Base-by-base conservation (phyloP, 768 basidiomycete species). In the Suillus discolor region DNA sequence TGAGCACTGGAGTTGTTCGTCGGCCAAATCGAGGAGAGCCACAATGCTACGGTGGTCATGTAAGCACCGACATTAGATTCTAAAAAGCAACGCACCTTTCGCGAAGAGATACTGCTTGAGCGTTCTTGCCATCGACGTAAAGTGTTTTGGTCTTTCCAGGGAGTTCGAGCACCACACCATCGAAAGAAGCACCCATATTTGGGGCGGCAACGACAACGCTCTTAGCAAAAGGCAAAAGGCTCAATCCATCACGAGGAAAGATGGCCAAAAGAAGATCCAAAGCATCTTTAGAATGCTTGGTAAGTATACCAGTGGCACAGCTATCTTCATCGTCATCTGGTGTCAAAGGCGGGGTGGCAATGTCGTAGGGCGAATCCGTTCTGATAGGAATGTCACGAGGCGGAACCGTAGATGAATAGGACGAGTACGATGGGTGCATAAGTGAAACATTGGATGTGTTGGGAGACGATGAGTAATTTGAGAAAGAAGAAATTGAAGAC, bases 121-220 rank as follows among this genome's bases (percentile, higher is more conserved):
- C 91, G 69, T 87, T 90, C 81, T 94, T 92, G 68, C 91, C 91
- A 73, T 93, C 89, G 53, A 96, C 90, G 71, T 93, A 96, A 25
- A 96, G 81, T 13, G 91, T 93, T 80, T 87, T 92, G 51, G 87
- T 78, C 68, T 84, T 81, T 60, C 85, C 87, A 31, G 91, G 92
- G 23, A 93, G 77, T 62, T 90, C 87, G 65, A 95, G 84, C 41
- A 94, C 89, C 39, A 93, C 84, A 23, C 91, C 93, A 41, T 93
- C 88, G 73, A 94, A 94, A 55, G 84, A 82, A 20, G 84, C 82
- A 59, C 88, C 89, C 71, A 91, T 79, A 68, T 85, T 87, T 9
- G 90, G 87, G 42, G 89, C 83, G 67, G 89, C 85, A 59, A 94
- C 90, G 47, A 85, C 81, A 66, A 94, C 90, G 71, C 89, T 87